A percentile compares a stretch with the other conserved stretches of the same genome.
phyloP scores from a whole-genome alignment of 169 alveolate genomes.

The Theileria orientalis region DNA sequence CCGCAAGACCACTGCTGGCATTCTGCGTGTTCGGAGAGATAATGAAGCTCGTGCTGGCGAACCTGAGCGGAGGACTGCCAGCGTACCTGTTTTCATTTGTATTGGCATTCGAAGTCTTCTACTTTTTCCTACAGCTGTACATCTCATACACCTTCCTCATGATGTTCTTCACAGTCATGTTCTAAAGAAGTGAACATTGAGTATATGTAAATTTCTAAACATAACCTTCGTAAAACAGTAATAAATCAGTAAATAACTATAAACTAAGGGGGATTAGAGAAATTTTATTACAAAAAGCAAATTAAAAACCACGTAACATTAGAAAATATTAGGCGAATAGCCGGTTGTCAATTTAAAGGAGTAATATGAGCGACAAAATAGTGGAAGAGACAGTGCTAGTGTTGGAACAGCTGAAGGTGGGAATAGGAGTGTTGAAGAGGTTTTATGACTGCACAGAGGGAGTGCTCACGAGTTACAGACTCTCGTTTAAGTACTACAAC shows the following conservation, averaged over 20 bases:
- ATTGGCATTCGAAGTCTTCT: conserved; percentile 83
- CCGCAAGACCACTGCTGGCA: conserved; percentile 85
- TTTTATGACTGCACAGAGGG: conserved; percentile 23
- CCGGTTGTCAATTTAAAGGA: background rate
- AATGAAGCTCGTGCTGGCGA: conserved; percentile 81
- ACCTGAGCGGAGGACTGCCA: conserved; percentile 81
- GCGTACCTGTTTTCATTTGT: conserved; percentile 84
- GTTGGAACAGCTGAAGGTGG: conserved; percentile 6
- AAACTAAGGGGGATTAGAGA: background rate
- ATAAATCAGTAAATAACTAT: background rate
- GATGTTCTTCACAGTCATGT: conserved; percentile 86
- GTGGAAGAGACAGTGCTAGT: conserved; percentile 26
- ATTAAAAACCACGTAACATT: too few relatives aligned
- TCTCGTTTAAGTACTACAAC: conserved; percentile 13
- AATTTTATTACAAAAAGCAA: too few relatives aligned
- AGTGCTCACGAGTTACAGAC: conserved; percentile 23
- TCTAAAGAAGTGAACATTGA: conserved; percentile 48
- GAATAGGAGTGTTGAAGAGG: conserved; percentile 30
- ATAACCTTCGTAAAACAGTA: background rate
- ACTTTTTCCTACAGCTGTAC: conserved; percentile 84
- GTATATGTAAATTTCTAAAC: background rate
- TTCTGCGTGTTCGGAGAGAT: conserved; percentile 85
- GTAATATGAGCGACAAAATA: conserved; percentile 11
- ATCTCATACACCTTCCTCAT: conserved; percentile 85
- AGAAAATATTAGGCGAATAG: background rate